A percentile compares a stretch with the other conserved stretches of the same genome.
Conservation (phyloP, 2,329 filamentous ascomycete species). For the Cladosporium sphaerospermum region DNA sequence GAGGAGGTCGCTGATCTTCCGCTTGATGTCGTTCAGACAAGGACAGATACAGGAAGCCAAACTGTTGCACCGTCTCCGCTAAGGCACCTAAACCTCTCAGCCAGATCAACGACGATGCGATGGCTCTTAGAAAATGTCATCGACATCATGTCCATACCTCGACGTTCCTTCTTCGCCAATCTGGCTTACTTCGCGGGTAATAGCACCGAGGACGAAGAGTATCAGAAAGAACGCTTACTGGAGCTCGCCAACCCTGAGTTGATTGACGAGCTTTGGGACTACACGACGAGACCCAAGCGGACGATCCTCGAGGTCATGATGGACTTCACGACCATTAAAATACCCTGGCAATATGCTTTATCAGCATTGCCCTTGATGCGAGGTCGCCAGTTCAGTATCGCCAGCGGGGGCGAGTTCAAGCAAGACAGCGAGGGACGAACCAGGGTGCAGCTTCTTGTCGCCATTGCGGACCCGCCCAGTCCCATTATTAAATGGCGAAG, state of each 20-base stretch:
- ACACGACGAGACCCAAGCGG: conserved; percentile 81
- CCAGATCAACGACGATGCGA: conserved; percentile 56
- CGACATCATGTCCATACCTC: conserved; percentile 84
- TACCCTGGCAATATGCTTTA: conserved; percentile 68
- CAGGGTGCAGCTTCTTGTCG: conserved; percentile 31
- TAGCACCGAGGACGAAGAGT: conserved; percentile 39
- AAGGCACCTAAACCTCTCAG: conserved; percentile 35
- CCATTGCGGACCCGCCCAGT: conserved; percentile 31
- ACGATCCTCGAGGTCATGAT: conserved; percentile 88
- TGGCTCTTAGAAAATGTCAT: conserved; percentile 73
- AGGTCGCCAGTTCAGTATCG: conserved; percentile 91
- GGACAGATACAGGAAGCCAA: conserved; percentile 15
- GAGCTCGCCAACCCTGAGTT: conserved; percentile 77
- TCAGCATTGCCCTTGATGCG: conserved; percentile 74
- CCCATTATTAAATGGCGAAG: conserved; percentile 87
- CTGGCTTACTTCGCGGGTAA: conserved; percentile 71
- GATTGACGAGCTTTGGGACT: conserved; percentile 91
- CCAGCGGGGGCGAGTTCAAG: conserved; percentile 56
- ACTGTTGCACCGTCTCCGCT: conserved; percentile 33
- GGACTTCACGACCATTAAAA: conserved; percentile 77
- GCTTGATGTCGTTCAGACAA: conserved; percentile 48
- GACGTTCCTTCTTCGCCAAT: conserved; percentile 74
- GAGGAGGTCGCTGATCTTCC: conserved; percentile 61
- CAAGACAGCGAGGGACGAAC: conserved; percentile 19
- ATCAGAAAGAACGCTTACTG: conserved; percentile 70